These are phyloP conservation scores for Chamaecyparis obtusa DNA, from an alignment of 75 land plant species.

Conservation along the genomic window DNA sequence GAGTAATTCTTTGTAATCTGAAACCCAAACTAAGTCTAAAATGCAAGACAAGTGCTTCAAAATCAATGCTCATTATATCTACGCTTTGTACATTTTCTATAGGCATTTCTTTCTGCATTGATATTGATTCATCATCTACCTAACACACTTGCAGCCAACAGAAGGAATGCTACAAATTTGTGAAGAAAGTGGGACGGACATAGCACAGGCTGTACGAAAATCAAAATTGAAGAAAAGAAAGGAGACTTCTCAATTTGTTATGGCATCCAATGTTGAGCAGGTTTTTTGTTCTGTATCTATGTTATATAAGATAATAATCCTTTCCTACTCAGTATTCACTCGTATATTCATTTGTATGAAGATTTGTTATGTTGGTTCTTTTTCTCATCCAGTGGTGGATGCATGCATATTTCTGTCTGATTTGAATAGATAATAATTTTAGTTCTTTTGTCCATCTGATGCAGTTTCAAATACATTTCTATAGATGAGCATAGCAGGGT, in stretches of 20 bases:
- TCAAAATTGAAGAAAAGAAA: conserved; percentile 31
- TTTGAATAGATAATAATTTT: conserved; percentile 6
- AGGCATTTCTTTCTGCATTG: not conserved
- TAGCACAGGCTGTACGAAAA: conserved; percentile 45
- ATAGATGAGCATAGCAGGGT: not conserved
- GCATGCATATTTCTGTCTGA: not conserved
- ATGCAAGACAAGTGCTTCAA: not conserved
- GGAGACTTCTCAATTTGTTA: conserved; percentile 21
- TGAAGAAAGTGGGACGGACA: conserved; percentile 58
- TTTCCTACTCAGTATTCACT: not conserved
- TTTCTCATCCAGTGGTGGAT: not conserved
- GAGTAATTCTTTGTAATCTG: not conserved
- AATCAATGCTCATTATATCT: not conserved
- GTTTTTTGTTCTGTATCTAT: conserved; percentile 8
- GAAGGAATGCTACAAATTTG: conserved; percentile 41
- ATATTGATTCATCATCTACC: not conserved
- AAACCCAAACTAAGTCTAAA: not conserved
- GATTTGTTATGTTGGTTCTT: not conserved
- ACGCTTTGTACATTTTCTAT: not conserved
- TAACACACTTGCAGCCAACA: conserved; percentile 33
- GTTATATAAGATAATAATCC: not conserved
- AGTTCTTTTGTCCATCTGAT: not conserved
- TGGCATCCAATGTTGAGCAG: conserved; percentile 47
- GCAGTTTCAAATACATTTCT: not conserved
- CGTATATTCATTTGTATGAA: not conserved